Evolutionary conservation across 2,329 filamentous ascomycete species (phyloP).

Genomic region (Alternaria burnsii): DNA sequence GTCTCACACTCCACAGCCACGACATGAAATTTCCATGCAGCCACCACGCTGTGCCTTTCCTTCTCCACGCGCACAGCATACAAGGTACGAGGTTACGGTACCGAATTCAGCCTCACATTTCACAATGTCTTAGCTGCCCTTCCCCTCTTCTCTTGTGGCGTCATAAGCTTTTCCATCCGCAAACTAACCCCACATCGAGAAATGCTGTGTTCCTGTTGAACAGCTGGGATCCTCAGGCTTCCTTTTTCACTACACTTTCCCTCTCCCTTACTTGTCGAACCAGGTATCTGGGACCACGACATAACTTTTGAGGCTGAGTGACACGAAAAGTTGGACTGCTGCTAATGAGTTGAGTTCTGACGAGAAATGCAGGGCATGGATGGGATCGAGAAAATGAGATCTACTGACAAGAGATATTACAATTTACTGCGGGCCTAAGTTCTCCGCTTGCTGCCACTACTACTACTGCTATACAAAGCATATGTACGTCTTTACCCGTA

Average conservation of each 20-base stretch:
- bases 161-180: slow-evolving; percentile 1
- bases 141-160: slow-evolving; percentile 8
- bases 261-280: neutral
- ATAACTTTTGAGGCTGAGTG: neutral
- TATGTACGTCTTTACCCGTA: slow-evolving; percentile 20
- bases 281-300: slow-evolving; percentile 5
- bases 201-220: slow-evolving; percentile 17
- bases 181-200: neutral
- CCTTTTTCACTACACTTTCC: neutral
- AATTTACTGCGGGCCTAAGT: slow-evolving; percentile 19
- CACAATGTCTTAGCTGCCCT: slow-evolving; percentile 1
- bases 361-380: neutral
- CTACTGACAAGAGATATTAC: slow-evolving; percentile 20
- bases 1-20: neutral
- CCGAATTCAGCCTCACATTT: neutral
- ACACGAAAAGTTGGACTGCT: neutral
- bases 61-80: slow-evolving; percentile 3
- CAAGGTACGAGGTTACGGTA: neutral
- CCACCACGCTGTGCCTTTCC: neutral
- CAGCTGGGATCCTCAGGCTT: neutral
- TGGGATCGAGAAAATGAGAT: neutral
- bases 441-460: slow-evolving; percentile 7
- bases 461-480: slow-evolving; percentile 24
- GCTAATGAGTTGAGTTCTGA: neutral
- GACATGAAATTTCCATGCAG: neutral